These are phyloP conservation scores for Helminthosporium solani DNA, from an alignment of 2,329 filamentous ascomycete genomes.

Conservation along the genomic window DNA sequence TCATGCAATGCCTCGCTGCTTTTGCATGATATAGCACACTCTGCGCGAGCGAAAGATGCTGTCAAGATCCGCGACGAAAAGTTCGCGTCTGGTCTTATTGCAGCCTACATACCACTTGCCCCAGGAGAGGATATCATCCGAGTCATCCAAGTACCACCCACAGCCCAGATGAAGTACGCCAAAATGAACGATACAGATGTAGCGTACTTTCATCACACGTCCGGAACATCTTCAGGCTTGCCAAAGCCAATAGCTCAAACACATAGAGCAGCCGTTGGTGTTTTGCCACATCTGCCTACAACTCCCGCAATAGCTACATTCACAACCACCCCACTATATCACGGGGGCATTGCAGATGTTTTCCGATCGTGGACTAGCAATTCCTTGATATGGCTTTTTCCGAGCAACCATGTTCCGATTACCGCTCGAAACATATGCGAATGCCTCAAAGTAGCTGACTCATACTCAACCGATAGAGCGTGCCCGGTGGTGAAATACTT, in stretches of 20 bases:
- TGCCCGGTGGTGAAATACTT: slow-evolving; percentile 55
- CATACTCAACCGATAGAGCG: slow-evolving; percentile 12
- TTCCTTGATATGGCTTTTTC: slow-evolving; percentile 63
- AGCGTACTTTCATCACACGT: slow-evolving; percentile 64
- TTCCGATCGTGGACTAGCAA: slow-evolving; percentile 63
- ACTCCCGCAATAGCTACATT: slow-evolving; percentile 53
- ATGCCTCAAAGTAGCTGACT: slow-evolving; percentile 47
- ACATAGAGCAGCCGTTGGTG: slow-evolving; percentile 57
- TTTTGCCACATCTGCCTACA: slow-evolving; percentile 51
- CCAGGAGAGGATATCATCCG: slow-evolving; percentile 24
- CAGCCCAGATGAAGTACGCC: slow-evolving; percentile 1
- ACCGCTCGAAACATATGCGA: slow-evolving; percentile 56
- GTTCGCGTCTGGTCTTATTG: slow-evolving; percentile 6
- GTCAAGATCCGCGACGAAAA: slow-evolving; percentile 15
- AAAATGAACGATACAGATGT: slow-evolving; percentile 39
- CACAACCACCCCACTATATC: slow-evolving; percentile 66
- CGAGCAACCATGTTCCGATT: slow-evolving; percentile 56
- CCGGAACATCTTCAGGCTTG: slow-evolving; percentile 63
- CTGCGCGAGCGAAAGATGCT: slow-evolving; percentile 34
- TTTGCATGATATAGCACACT: slow-evolving; percentile 49
- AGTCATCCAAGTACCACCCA: slow-evolving; percentile 14
- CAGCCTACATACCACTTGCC: slow-evolving; percentile 17
- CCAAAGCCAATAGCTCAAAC: slow-evolving; percentile 64
- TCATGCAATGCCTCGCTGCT: slow-evolving; percentile 47
- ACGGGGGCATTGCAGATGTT: slow-evolving; percentile 64